Base-by-base conservation (phyloP, 176 grass and related monocot genomes). In the Poa annua region DNA sequence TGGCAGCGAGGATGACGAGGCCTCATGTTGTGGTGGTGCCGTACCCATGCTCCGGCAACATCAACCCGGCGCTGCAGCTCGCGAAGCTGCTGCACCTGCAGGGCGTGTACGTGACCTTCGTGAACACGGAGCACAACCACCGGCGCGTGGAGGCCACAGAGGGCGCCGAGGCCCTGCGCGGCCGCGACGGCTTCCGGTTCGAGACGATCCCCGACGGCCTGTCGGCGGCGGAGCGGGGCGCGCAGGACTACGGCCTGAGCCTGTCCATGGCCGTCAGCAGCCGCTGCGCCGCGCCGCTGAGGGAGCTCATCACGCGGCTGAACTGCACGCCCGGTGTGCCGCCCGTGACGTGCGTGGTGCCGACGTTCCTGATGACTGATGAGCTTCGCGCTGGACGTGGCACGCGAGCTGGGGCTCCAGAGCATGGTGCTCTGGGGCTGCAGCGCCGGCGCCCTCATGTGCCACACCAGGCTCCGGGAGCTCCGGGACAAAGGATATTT, bases 111-210 rank as follows among this genome's bases (percentile, higher is more conserved):
- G 15, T 94, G 83, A 91, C 92, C 70, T 94, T 94, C 64, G 83
- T 91, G 56, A 78, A 69, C 80, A 90, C 92, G 4, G 82, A 91
- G 68, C 82, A 86, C 88, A 91, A 88, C 83, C 88, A 91, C 69
- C 62, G 45, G 5, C 75, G 79, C 26, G 45, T 0, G 15, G 15
- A 16, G 16, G 6, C 35, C 0, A 39, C 51, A 8, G 66, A 55
- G 64, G 79, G 64, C 48, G 33, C 64, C 12, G 64, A 0, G 7
- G 49, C 64, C 49, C 29, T 54, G 64, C 64, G 13, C 13, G 79
- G 77, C 59, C 77, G 33, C n/a, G 79, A 15, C 2, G 34, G 48
- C 29, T 81, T 81, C 66, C 80, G 66, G 3, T 81, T 81, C 80
- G 80, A 81, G 50, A 19, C 80, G 8, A 71, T 81, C 66, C 80